phyloP scores from a whole-genome alignment of 2,329 filamentous ascomycete species.

The Trichoderma koningii region DNA sequence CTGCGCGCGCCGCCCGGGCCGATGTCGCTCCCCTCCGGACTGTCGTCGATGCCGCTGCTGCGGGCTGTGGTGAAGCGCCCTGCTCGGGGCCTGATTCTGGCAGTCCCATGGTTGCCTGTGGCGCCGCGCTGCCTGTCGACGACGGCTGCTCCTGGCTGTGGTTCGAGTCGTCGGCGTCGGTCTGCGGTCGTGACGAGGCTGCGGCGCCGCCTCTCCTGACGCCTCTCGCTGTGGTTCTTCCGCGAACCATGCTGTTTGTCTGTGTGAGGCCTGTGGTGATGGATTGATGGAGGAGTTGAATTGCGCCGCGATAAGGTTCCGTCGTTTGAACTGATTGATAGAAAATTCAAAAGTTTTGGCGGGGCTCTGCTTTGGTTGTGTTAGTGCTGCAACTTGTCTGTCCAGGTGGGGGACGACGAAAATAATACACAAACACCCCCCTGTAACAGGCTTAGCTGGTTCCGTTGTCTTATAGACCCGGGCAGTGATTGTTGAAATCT shows the following conservation, averaged over 20 bases:
- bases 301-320: neutral
- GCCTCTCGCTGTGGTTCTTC: constrained; percentile 39
- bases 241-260: constrained; percentile 38
- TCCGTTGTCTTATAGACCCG: neutral
- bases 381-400: constrained; percentile 30
- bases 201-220: constrained; percentile 38
- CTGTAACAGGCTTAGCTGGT: constrained; percentile 17
- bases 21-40: constrained; percentile 31
- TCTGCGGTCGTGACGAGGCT: constrained; percentile 33
- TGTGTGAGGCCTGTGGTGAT: neutral
- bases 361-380: constrained; percentile 28
- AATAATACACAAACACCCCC: constrained; percentile 3
- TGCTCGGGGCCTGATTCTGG: constrained; percentile 25
- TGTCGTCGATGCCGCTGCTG: constrained; percentile 24
- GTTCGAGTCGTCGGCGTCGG: constrained; percentile 28
- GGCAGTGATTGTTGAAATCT: too few species aligned
- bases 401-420: constrained; percentile 38
- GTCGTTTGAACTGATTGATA: neutral
- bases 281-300: constrained; percentile 13
- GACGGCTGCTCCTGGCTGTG: constrained; percentile 2
- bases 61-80: constrained; percentile 21
- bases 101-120: constrained; percentile 29
- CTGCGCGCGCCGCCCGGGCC: constrained; percentile 38
- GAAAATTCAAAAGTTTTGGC: constrained; percentile 34
- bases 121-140: constrained; percentile 12